Conservation (phyloP, 2,329 filamentous ascomycete genomes). For the Cladosporium sp. region DNA sequence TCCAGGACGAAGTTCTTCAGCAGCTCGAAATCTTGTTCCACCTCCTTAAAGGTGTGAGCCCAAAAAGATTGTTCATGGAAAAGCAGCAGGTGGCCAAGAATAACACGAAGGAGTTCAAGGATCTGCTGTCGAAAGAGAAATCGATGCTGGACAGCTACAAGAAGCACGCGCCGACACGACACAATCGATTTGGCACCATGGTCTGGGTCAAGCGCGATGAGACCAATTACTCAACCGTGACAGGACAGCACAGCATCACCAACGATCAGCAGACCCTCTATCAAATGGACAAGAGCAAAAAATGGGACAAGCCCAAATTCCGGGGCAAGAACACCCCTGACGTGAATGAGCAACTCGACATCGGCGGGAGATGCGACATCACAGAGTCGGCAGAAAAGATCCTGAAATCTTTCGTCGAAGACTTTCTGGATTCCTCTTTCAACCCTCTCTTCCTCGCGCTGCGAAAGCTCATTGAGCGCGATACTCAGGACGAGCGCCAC, state of each 20-base stretch:
- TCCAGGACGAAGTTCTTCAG: constrained; percentile 80
- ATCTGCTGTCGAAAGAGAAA: constrained; percentile 73
- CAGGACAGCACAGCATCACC: constrained; percentile 77
- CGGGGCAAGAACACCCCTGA: constrained; percentile 36
- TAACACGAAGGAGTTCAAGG: constrained; percentile 66
- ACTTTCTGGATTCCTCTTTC: constrained; percentile 92
- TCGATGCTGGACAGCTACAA: constrained; percentile 74
- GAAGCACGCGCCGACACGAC: constrained; percentile 72
- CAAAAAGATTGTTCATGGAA: constrained; percentile 77
- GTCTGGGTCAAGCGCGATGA: constrained; percentile 89
- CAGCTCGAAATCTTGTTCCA: constrained; percentile 90
- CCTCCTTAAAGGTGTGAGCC: constrained; percentile 80
- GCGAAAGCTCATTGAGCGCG: constrained; percentile 82
- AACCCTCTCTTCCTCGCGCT: constrained; percentile 80
- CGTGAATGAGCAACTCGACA: constrained; percentile 56
- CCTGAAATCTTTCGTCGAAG: constrained; percentile 76
- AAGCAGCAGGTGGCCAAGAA: constrained; percentile 63
- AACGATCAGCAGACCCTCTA: constrained; percentile 66
- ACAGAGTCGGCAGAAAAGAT: constrained; percentile 68
- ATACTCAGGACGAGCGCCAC: constrained; percentile 64
- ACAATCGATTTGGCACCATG: constrained; percentile 95
- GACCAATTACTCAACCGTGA: constrained; percentile 76
- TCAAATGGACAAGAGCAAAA: constrained; percentile 88
- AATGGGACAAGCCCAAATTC: constrained; percentile 74
- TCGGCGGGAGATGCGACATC: constrained; percentile 66